Base-by-base conservation (phyloP, 352 stramenopile genomes). In the Phytophthora tubulina region DNA sequence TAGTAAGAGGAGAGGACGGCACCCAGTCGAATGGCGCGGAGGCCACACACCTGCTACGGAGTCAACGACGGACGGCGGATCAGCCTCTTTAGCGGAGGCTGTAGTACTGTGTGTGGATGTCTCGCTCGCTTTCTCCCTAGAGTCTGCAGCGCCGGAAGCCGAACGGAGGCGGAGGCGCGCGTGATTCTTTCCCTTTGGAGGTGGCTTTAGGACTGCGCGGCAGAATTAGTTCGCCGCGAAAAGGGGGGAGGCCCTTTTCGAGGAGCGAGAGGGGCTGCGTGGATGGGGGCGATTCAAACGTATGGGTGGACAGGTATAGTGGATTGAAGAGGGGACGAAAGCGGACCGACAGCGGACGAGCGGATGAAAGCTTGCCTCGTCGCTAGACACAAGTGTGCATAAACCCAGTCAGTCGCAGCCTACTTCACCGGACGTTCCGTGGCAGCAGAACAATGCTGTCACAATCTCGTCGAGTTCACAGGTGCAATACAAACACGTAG, bases 181-280 rank as follows among this genome's bases (percentile, higher is more conserved):
- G 13, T 38, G 36, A 10, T 70, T 70, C 68, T 55, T 74, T 53
- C 51, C 33, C 59, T 57, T 69, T 31, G 38, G 48, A 35, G 62
- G 73, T 76, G 73, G 68, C 73, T 80, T 80, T 71, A 64, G 49
- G 68, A 77, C 59, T 80, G 69, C 45, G 21, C 45, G 44, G 56
- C 48, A 56, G 63, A 76, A 78, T 75, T 75, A 59, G 52, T 65
- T 52, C 46, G 72, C 33, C 46, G 53, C 65, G 49, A 55, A 73
- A 68, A 73, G 63, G 70, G 66, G 67, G 71, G 66, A 56, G 52
- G 61, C 55, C 46, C 21, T 27, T 27, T 27, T 27, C 21, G 21
- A 57, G 70, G 57, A 78, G 76, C 72, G 70, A 79, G 60, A 78
- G 68, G 72, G 55, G 65, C 41, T 67, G 27, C 49, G 55, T 65